These are phyloP conservation scores for Royoungia palumana DNA, from an alignment of 768 basidiomycete genomes.

Conservation along the genomic window DNA sequence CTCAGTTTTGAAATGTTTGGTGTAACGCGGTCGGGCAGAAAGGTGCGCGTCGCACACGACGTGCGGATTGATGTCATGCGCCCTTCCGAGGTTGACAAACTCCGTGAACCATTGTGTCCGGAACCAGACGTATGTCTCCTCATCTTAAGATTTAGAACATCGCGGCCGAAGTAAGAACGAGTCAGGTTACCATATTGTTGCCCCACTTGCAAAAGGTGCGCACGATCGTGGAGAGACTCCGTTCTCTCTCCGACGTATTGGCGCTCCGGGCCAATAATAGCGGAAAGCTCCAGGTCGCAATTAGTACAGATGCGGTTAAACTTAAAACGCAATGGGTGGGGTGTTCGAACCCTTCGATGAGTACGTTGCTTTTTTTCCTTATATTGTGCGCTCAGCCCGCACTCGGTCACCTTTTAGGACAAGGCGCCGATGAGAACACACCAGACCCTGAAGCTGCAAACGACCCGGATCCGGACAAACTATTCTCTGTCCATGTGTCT, in stretches of 20 bases:
- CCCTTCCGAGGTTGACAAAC: slow-evolving; percentile 64
- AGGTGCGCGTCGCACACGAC: slow-evolving; percentile 70
- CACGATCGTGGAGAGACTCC: slow-evolving; percentile 73
- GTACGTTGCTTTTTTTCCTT: slow-evolving; percentile 24
- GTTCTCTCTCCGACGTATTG: slow-evolving; percentile 65
- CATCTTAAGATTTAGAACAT: not conserved
- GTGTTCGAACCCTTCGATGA: slow-evolving; percentile 62
- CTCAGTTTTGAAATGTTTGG: slow-evolving; percentile 74
- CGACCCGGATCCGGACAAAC: slow-evolving; percentile 48
- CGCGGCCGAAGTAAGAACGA: slow-evolving; percentile 2
- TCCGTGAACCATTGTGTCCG: slow-evolving; percentile 81
- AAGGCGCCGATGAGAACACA: slow-evolving; percentile 32
- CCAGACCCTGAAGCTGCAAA: slow-evolving; percentile 34
- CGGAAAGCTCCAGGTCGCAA: slow-evolving; percentile 50
- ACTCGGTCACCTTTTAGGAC: slow-evolving; percentile 16
- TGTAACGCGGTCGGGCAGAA: slow-evolving; percentile 58
- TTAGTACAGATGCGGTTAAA: slow-evolving; percentile 69
- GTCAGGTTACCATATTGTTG: slow-evolving; percentile 71
- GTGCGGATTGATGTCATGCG: slow-evolving; percentile 80
- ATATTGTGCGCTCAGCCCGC: not conserved
- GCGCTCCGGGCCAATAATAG: slow-evolving; percentile 64
- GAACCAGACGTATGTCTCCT: slow-evolving; percentile 70
- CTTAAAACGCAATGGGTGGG: slow-evolving; percentile 78
- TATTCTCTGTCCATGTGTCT: slow-evolving; percentile 67
- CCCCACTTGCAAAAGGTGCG: slow-evolving; percentile 74